These are phyloP conservation scores for Linum usitatissimum DNA, from an alignment of 345 rosid genomes.

Conservation along the genomic window DNA sequence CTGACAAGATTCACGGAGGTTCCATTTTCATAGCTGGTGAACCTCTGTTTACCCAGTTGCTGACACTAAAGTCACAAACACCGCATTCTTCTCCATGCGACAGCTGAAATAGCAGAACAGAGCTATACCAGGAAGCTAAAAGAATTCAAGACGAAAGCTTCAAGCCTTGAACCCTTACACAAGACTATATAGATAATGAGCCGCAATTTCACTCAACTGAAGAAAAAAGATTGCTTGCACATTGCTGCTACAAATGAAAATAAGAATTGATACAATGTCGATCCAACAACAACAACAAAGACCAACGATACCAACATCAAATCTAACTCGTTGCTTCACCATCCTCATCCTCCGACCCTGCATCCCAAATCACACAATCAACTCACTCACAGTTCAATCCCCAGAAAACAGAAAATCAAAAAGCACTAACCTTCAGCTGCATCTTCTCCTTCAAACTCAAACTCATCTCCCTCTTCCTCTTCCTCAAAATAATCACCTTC, in stretches of 20 bases:
- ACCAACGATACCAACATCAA: background rate
- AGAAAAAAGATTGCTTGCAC: background rate
- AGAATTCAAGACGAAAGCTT: too few species aligned
- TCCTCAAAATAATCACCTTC: constrained; percentile 34
- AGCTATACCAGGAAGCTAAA: too few species aligned
- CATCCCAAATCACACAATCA: background rate
- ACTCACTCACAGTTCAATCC: background rate
- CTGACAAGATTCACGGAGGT: too few species aligned
- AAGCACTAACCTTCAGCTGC: constrained; percentile 13
- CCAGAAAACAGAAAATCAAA: background rate
- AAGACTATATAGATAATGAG: background rate
- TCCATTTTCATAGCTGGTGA: too few species aligned
- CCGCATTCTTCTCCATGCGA: too few species aligned
- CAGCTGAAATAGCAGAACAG: too few species aligned
- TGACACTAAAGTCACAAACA: too few species aligned
- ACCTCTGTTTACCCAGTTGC: too few species aligned
- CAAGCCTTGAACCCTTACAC: too few species aligned
- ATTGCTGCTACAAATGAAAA: background rate
- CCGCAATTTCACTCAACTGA: background rate
- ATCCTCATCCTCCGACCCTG: background rate
- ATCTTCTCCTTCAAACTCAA: constrained; percentile 20
- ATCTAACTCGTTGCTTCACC: background rate
- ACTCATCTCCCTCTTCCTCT: constrained; percentile 22
- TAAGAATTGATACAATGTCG: background rate
- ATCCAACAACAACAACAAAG: background rate